A percentile compares a stretch with the other conserved stretches of the same genome.
Evolutionary conservation across 2,329 filamentous ascomycete species (phyloP).

Genomic region (Apiospora phragmitis): DNA sequence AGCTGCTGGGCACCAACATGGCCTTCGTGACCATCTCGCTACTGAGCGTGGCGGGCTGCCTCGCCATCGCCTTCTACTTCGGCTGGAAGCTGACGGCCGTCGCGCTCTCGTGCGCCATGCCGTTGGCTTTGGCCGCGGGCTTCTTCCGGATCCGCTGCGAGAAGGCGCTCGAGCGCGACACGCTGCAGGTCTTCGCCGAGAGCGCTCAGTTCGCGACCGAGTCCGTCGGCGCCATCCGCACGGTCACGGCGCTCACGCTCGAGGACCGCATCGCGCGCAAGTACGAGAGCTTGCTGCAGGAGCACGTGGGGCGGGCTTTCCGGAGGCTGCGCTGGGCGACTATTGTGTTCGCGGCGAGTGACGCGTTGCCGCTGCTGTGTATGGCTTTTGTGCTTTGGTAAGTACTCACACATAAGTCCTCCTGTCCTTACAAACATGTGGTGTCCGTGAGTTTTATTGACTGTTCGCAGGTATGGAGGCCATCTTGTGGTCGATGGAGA

Average conservation of each 20-base stretch:
- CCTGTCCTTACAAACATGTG: not conserved
- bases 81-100: conserved; percentile 8
- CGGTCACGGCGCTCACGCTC: conserved; percentile 68
- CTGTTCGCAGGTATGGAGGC: conserved; percentile 63
- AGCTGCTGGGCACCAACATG: conserved; percentile 8
- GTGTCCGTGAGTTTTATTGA: conserved; percentile 24
- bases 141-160: conserved; percentile 37
- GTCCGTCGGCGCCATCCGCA: conserved; percentile 72
- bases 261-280: conserved; percentile 63
- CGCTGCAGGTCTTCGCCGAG: conserved; percentile 65
- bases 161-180: conserved; percentile 44
- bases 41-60: not conserved
- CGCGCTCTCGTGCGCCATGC: conserved; percentile 7
- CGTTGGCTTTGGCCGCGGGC: conserved; percentile 22
- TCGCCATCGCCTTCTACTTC: conserved; percentile 6
- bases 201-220: conserved; percentile 76
- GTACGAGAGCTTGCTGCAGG: conserved; percentile 58
- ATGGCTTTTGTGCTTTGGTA: conserved; percentile 35
- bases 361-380: conserved; percentile 48
- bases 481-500: conserved; percentile 57
- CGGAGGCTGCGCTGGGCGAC: conserved; percentile 62
- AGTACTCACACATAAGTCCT: not conserved
- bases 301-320: conserved; percentile 61
- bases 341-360: conserved; percentile 69
- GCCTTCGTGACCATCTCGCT: conserved; percentile 3